Percentiles rank a stretch among this genome's conserved stretches.
phyloP scores from a whole-genome alignment of 1,284 basidiomycete species.

The Melampsora abietis-canadensis region DNA sequence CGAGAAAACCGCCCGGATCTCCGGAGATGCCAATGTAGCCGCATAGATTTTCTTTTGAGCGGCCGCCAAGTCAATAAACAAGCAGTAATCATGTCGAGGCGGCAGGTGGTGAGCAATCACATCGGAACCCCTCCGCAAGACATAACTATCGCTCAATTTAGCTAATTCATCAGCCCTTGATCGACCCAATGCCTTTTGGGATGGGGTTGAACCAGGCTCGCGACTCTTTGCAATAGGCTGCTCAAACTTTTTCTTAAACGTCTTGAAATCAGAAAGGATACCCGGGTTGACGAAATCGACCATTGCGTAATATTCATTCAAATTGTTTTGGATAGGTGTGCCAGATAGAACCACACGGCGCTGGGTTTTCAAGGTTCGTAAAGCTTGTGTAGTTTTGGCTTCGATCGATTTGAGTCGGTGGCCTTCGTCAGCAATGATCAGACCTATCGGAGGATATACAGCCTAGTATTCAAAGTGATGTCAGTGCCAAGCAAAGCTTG shows the following conservation, averaged over 20 bases:
- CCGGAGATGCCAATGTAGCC: slow-evolving; percentile 68
- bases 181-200: slow-evolving; percentile 72
- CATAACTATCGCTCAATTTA: slow-evolving; percentile 76
- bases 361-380: slow-evolving; percentile 60
- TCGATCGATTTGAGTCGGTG: slow-evolving; percentile 89
- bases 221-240: slow-evolving; percentile 83
- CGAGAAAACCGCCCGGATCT: slow-evolving; percentile 64
- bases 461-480: slow-evolving; percentile 45
- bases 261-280: slow-evolving; percentile 60
- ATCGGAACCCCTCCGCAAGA: slow-evolving; percentile 75
- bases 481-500: neutral
- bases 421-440: slow-evolving; percentile 95
- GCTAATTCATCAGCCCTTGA: slow-evolving; percentile 61
- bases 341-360: slow-evolving; percentile 73
- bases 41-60: slow-evolving; percentile 78
- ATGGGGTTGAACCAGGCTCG: slow-evolving; percentile 67
- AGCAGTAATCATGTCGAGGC: slow-evolving; percentile 89
- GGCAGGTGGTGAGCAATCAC: slow-evolving; percentile 81
- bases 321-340: slow-evolving; percentile 87
- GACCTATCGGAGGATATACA: slow-evolving; percentile 71
- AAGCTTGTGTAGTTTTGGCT: slow-evolving; percentile 79
- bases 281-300: slow-evolving; percentile 93
- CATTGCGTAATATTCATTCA: slow-evolving; percentile 94
- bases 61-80: slow-evolving; percentile 78
- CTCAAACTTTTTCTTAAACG: slow-evolving; percentile 67